Conservation (phyloP, 2,329 filamentous ascomycete genomes). For the Zymoseptoria ardabiliae region DNA sequence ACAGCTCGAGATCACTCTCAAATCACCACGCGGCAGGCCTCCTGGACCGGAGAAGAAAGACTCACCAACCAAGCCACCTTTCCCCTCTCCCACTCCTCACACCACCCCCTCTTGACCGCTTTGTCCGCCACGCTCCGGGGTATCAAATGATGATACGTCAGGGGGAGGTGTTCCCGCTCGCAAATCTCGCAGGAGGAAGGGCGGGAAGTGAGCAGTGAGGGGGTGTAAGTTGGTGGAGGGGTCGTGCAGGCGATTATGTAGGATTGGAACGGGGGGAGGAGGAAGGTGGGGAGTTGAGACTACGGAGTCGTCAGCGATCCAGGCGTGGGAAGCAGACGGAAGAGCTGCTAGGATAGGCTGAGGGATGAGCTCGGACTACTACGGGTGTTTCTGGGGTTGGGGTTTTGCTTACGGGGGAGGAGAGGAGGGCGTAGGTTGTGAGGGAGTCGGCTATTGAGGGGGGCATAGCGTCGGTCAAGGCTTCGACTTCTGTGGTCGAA, state of each 20-base stretch:
- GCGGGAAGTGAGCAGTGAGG: constrained; percentile 40
- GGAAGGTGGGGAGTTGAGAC: constrained; percentile 46
- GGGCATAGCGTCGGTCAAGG: constrained; percentile 49
- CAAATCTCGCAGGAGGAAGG: constrained; percentile 65
- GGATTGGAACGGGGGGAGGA: constrained; percentile 54
- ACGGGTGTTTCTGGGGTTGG: no score
- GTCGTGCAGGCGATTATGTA: constrained; percentile 55
- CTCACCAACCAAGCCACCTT: constrained; percentile 82
- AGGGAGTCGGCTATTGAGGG: constrained; percentile 60
- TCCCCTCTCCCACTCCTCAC: constrained; percentile 63
- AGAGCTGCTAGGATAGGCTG: no score
- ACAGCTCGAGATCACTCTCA: no score
- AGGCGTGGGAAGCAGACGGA: no score
- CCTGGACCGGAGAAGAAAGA: no score
- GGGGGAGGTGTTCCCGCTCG: constrained; percentile 61
- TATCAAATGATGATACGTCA: constrained; percentile 82
- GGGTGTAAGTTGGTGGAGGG: constrained; percentile 56
- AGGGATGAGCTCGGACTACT: no score
- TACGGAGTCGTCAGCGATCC: no score
- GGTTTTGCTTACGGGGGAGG: constrained; percentile 23
- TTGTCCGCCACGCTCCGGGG: constrained; percentile 71
- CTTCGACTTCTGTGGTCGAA: constrained; percentile 28
- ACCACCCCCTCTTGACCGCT: constrained; percentile 71
- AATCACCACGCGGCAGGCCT: no score
- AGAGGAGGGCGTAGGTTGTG: constrained; percentile 56